Evolutionary conservation across 331 rosid genomes (phyloP).

Genomic region (Rhamnella rubrinervis): DNA sequence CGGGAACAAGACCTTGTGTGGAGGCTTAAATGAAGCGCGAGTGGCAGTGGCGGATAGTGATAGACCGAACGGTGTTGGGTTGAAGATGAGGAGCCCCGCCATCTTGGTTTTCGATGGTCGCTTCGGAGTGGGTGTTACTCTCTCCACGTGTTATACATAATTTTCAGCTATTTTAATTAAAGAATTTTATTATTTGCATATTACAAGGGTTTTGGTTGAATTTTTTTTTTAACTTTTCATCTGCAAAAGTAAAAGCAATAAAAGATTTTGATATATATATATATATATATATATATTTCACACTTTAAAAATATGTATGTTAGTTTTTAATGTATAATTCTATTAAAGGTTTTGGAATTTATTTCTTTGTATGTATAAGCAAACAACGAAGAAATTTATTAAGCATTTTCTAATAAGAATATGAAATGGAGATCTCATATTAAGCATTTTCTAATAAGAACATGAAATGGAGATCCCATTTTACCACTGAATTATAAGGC

Average conservation of each 20-base stretch:
- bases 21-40: constrained; percentile 23
- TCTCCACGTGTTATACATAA: background rate
- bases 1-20: constrained; percentile 19
- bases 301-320: too few species aligned
- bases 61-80: constrained; percentile 20
- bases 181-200: background rate
- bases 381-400: too few species aligned
- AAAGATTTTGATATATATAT: too few species aligned
- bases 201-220: background rate
- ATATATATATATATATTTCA: too few species aligned
- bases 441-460: too few species aligned
- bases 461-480: too few species aligned
- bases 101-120: constrained; percentile 18
- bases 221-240: background rate
- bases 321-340: too few species aligned
- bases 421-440: too few species aligned
- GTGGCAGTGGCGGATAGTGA: constrained; percentile 17
- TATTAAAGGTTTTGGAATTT: too few species aligned
- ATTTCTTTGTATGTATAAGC: too few species aligned
- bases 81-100: constrained; percentile 42
- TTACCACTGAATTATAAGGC: too few species aligned
- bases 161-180: background rate
- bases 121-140: background rate
- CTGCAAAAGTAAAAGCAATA: background rate
- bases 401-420: too few species aligned